Base-by-base conservation (phyloP, 164 flowering plant genomes). In the Hamamelis virginiana region DNA sequence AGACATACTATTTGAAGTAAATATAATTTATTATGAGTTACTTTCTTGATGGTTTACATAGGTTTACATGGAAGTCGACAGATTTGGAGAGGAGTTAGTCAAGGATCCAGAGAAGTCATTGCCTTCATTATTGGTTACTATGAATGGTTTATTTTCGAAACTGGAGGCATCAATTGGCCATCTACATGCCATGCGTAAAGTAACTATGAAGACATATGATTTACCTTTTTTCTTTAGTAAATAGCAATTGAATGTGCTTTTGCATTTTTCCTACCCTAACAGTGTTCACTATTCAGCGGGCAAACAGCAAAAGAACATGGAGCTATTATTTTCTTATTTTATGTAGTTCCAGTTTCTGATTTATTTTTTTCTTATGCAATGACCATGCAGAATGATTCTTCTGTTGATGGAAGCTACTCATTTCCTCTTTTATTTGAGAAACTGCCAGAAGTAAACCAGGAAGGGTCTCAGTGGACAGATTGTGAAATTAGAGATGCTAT, bases 21-120 rank as follows among this genome's bases (percentile, higher is more conserved):
- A 22, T 9, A 16, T 28, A 52, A 19, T 67, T 38, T 19, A 58
- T 67, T 1, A n/a, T 28, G 26, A 19, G n/a, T 53, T 19, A 10
- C 3, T 55, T n/a, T 19, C 22, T 55, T 71, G 64, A 45, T 70
- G n/a, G 43, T 21, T 64, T 62, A 18, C 53, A 5, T 69, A 95
- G 99, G 78, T 91, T 64, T 91, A 91, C 65, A 60, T 80, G 70
- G 96, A 93, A 74, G 80, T 93, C 71, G 91, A 89, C 68, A 86
- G 64, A 82, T 69, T 73, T 51, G 91, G 92, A 51, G 91, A 83
- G 71, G 84, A 85, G 59, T 71, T 86, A 55, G 72, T 76, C 47
- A 84, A 80, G 59, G 87, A 87, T 76, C 89, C 90, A 22, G 87
- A 83, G 69, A 86, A 80, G 76, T 78, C 91, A 28, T 63, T 91